phyloP scores from a whole-genome alignment of 129 eudicot species.

The Saposhnikovia divaricata region DNA sequence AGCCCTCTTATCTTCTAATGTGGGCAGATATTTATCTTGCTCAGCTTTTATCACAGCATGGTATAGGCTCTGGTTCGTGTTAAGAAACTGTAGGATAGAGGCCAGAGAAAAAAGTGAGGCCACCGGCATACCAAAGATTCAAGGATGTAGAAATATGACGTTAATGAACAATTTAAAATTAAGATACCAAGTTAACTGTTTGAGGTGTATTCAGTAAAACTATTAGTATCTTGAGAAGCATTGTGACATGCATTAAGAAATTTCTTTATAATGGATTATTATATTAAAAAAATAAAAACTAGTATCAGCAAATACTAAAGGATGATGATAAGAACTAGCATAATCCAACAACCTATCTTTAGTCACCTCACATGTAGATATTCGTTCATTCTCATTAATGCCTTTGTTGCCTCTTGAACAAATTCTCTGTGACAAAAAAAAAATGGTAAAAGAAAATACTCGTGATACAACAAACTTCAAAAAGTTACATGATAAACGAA shows the following conservation, averaged over 20 bases:
- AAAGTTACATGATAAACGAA: background rate
- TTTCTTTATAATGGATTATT: background rate
- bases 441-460: slow-evolving; percentile 1
- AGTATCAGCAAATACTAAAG: background rate
- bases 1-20: slow-evolving; percentile 63
- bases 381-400: slow-evolving; percentile 70
- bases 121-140: background rate
- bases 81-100: slow-evolving; percentile 49
- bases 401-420: slow-evolving; percentile 71
- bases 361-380: slow-evolving; percentile 99
- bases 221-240: background rate
- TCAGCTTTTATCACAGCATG: slow-evolving; percentile 86
- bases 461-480: background rate
- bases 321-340: background rate
- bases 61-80: slow-evolving; percentile 64
- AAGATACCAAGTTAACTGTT: background rate
- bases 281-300: background rate
- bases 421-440: slow-evolving; percentile 47
- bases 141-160: background rate
- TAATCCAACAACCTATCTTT: slow-evolving; percentile 9
- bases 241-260: background rate
- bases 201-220: background rate
- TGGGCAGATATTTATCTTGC: slow-evolving; percentile 39
- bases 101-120: slow-evolving; percentile 11
- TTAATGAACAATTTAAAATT: background rate